Percentiles rank a stretch among this genome's conserved stretches.
These are phyloP conservation scores for Aspergillus novofumigatus DNA, from an alignment of 2,329 filamentous ascomycete genomes.

Conservation along the genomic window DNA sequence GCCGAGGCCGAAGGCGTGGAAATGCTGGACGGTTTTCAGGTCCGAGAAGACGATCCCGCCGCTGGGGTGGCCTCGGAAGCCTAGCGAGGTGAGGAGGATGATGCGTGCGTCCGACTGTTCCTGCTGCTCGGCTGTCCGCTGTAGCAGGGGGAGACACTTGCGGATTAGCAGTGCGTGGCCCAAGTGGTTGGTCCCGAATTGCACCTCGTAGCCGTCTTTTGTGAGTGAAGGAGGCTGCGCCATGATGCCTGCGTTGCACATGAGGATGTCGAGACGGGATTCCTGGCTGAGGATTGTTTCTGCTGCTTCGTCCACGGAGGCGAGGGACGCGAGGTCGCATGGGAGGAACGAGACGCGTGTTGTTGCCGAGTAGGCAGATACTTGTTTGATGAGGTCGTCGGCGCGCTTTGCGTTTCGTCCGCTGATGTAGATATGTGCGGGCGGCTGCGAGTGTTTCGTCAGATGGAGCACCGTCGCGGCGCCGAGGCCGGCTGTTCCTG, in stretches of 20 bases:
- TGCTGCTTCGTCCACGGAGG: slow-evolving; percentile 42
- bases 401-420: slow-evolving; percentile 34
- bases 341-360: slow-evolving; percentile 35
- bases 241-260: slow-evolving; percentile 48
- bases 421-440: slow-evolving; percentile 32
- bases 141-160: slow-evolving; percentile 10
- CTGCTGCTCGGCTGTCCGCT: not conserved
- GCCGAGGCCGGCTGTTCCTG: slow-evolving; percentile 42
- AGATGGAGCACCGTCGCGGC: slow-evolving; percentile 36
- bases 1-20: not conserved
- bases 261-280: slow-evolving; percentile 42
- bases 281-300: slow-evolving; percentile 32
- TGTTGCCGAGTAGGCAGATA: slow-evolving; percentile 23
- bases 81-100: slow-evolving; percentile 9
- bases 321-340: slow-evolving; percentile 45
- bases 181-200: not conserved
- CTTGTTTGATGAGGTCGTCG: slow-evolving; percentile 32
- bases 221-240: slow-evolving; percentile 29
- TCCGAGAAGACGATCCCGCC: slow-evolving; percentile 13
- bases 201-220: too few relatives aligned
- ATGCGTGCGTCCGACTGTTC: slow-evolving; percentile 2
- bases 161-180: not conserved
- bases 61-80: not conserved
- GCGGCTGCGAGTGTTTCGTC: slow-evolving; percentile 32
- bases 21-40: slow-evolving; percentile 8